A percentile compares a stretch with the other conserved stretches of the same genome.
These are phyloP conservation scores for Aspergillus sclerotioniger DNA, from an alignment of 495 filamentous ascomycete species.

Conservation along the genomic window DNA sequence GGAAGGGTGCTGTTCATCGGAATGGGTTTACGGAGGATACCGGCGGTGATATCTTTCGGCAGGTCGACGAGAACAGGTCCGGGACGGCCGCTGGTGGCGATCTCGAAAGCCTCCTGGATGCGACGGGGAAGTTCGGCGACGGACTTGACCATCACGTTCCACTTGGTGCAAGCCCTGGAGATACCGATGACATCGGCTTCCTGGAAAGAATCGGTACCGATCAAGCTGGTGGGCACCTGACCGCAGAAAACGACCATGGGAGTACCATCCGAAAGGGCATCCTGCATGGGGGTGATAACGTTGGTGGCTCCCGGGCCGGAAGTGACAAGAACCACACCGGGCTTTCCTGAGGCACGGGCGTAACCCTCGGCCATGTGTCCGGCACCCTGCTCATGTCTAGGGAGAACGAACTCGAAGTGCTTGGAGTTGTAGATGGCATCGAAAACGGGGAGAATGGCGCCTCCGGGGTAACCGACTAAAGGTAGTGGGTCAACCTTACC, in stretches of 20 bases:
- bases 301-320: constrained; percentile 66
- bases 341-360: constrained; percentile 56
- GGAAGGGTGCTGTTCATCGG: constrained; percentile 54
- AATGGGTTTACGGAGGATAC: constrained; percentile 50
- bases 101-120: constrained; percentile 64
- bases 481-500: constrained; percentile 10
- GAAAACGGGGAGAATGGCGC: constrained; percentile 52
- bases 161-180: constrained; percentile 62
- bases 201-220: constrained; percentile 63
- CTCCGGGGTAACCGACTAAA: constrained; percentile 34
- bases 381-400: constrained; percentile 62
- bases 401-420: constrained; percentile 61
- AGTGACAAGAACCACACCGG: constrained; percentile 62
- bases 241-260: constrained; percentile 63
- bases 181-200: constrained; percentile 64
- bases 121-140: constrained; percentile 56
- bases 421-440: constrained; percentile 64
- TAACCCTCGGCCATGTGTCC: constrained; percentile 69
- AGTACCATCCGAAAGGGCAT: constrained; percentile 60
- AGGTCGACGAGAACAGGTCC: constrained; percentile 63
- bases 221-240: constrained; percentile 54
- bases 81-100: constrained; percentile 56
- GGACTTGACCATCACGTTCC: constrained; percentile 63
- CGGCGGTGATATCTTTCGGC: constrained; percentile 59
- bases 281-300: constrained; percentile 61